These are phyloP conservation scores for Suillus paluster DNA, from an alignment of 768 basidiomycete species.

Conservation along the genomic window DNA sequence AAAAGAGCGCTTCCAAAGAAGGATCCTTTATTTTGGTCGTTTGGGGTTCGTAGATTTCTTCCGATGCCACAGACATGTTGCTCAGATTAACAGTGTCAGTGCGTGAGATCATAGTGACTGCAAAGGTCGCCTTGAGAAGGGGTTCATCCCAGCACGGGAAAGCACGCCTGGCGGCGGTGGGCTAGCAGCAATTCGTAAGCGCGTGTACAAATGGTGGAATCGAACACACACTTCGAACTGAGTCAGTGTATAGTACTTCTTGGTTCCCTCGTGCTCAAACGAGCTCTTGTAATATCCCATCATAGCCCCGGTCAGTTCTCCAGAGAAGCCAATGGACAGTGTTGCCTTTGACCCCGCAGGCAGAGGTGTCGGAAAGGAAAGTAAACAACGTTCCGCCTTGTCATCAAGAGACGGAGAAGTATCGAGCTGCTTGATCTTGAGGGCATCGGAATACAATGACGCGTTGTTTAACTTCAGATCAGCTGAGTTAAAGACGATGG, in stretches of 20 bases:
- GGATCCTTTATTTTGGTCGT: conserved; percentile 32
- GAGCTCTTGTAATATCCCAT: conserved; percentile 81
- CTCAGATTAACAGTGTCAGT: conserved; percentile 75
- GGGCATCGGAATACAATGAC: conserved; percentile 58
- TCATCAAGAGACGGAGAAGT: conserved; percentile 58
- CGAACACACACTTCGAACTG: conserved; percentile 73
- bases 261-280: conserved; percentile 65
- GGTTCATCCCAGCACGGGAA: conserved; percentile 97
- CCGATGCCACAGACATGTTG: conserved; percentile 84
- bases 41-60: conserved; percentile 48
- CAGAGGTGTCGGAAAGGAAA: conserved; percentile 61
- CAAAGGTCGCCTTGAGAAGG: conserved; percentile 81
- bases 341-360: conserved; percentile 71
- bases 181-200: conserved; percentile 43
- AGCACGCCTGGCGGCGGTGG: conserved; percentile 81
- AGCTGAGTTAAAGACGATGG: conserved; percentile 67
- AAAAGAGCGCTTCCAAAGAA: conserved; percentile 46
- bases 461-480: conserved; percentile 61
- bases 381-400: conserved; percentile 64
- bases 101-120: conserved; percentile 80
- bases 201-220: neutral
- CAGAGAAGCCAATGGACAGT: conserved; percentile 71
- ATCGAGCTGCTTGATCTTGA: conserved; percentile 50
- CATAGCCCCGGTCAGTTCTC: conserved; percentile 72
- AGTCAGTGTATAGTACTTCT: conserved; percentile 76